Evolutionary conservation across 1,284 basidiomycete species (phyloP).

Genomic region (Thelephora terrestris): DNA sequence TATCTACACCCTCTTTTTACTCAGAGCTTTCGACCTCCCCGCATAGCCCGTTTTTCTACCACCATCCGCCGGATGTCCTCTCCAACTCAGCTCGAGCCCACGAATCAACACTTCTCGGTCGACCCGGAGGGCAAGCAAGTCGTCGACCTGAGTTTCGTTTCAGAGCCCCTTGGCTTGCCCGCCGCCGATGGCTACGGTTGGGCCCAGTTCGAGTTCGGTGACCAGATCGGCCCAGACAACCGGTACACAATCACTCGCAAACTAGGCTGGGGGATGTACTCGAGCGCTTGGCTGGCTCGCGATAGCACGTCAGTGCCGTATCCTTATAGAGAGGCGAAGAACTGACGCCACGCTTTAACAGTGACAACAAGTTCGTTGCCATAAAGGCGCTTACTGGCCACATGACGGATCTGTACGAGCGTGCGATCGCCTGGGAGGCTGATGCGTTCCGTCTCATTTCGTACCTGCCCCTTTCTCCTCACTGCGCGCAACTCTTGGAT

Average conservation of each 20-base stretch:
- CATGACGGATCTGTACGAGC: neutral
- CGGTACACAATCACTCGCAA: conserved; percentile 1
- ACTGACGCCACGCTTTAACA: neutral
- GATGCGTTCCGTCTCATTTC: neutral
- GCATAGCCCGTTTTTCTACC: too few species aligned
- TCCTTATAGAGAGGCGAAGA: neutral
- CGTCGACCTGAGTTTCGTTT: conserved; percentile 1
- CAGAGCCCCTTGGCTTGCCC: neutral
- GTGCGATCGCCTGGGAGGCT: neutral
- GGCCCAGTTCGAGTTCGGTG: conserved; percentile 2
- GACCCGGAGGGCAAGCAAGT: neutral
- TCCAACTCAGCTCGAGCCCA: too few species aligned
- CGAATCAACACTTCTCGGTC: neutral
- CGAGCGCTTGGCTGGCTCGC: conserved; percentile 2
- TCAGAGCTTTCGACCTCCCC: too few species aligned
- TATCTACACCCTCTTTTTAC: too few species aligned
- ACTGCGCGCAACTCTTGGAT: neutral
- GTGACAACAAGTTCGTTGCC: neutral
- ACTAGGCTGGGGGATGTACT: conserved; percentile 3
- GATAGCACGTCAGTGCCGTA: neutral
- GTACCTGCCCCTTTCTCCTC: neutral
- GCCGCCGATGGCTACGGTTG: neutral
- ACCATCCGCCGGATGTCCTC: too few species aligned
- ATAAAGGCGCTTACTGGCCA: neutral
- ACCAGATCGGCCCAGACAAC: conserved; percentile 1